Evolutionary conservation across 352 stramenopile species (phyloP), one percentile per base, ranked within the genome.

Genomic region (Phytopythium cucurbitacearum): DNA sequence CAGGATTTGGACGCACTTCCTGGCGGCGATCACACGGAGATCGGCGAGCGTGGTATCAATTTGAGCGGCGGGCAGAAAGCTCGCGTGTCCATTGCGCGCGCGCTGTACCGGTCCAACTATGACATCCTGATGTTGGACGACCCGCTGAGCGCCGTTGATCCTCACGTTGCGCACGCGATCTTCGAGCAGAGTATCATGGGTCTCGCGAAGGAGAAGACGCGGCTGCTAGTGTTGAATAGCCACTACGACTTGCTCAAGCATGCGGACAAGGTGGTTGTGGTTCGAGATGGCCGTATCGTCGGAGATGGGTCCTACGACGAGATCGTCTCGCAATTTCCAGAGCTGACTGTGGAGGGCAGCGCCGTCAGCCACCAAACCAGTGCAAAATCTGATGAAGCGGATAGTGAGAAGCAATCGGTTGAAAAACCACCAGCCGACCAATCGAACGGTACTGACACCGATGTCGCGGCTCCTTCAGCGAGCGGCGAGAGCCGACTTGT

Each of bases 21-120:
- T 0, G 62, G 75, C 44, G 90, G 91, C 12, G 93, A 98, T 63
- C 34, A 65, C 49, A 98, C 90, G 5, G 91, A 98, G 61, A 98
- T 98, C 48, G 93, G 92, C 7, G 93, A 98, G 64, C 92, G 91
- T 16, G 95, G 95, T 3, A 89, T 98, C 32, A 98, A 95, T 49
- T 63, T 98, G 4, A 94, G 66, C 15, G 92, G 94, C 12, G 92
- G 94, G 4, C 91, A 98, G 60, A 96, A 97, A 60, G 66, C 66
- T 3, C 70, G 89, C 33, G 73, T 97, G 28, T 37, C 65, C 8
- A 55, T 98, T 9, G 93, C 94, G n/a, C 60, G 94, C 8, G 86
- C 81, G 7, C 71, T 97, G 32, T 98, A 98, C 66, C 69, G 42
- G 94, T 62, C 57, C 3, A 60, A 87, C 48, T 76, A 60, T 21